Conservation (phyloP, 2,329 filamentous ascomycete species). For the Stemphylium beticola region DNA sequence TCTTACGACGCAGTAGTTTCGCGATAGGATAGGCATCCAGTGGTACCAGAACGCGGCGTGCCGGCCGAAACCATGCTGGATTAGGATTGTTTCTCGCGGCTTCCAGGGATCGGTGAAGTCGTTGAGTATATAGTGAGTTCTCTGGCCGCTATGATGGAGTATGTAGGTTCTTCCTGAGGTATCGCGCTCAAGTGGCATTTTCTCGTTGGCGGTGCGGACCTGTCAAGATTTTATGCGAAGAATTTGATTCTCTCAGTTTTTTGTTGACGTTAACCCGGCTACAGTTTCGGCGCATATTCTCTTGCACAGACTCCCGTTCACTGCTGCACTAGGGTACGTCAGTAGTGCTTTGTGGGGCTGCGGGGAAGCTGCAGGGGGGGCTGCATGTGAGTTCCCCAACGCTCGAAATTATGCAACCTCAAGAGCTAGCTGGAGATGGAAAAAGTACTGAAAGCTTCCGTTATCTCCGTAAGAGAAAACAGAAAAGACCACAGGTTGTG, state of each 20-base stretch:
- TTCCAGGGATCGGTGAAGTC: slow-evolving; percentile 43
- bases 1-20: slow-evolving; percentile 41
- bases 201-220: neutral
- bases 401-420: neutral
- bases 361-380: slow-evolving; percentile 7
- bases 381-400: neutral
- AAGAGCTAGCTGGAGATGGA: neutral
- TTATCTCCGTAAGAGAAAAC: too few species aligned
- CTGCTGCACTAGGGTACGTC: neutral
- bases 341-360: slow-evolving; percentile 10
- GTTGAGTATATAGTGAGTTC: slow-evolving; percentile 38
- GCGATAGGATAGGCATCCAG: slow-evolving; percentile 44
- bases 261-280: neutral
- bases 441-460: neutral
- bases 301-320: too few species aligned
- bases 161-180: slow-evolving; percentile 33
- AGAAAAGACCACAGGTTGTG: neutral
- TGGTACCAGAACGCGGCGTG: slow-evolving; percentile 46
- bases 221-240: neutral
- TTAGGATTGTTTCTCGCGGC: slow-evolving; percentile 41
- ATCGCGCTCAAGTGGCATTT: slow-evolving; percentile 32
- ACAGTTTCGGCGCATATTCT: neutral
- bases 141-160: slow-evolving; percentile 38
- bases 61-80: slow-evolving; percentile 48
- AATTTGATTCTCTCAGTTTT: neutral